Evolutionary conservation across 306 rosid genomes (phyloP).

Genomic region (Pachyrhizus erosus): DNA sequence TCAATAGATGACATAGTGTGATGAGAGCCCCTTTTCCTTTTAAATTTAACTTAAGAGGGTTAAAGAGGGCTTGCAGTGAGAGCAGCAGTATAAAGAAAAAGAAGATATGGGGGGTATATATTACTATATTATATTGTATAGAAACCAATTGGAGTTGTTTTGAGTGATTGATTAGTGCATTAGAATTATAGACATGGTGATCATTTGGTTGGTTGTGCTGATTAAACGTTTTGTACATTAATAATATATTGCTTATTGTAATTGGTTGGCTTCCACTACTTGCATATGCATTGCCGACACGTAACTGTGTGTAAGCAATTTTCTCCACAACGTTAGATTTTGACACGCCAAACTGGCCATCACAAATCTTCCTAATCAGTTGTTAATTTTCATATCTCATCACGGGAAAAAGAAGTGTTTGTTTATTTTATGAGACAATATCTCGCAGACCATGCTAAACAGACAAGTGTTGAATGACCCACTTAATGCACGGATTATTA

Average conservation of each 20-base stretch:
- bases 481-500: neutral
- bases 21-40: conserved; percentile 51
- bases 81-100: conserved; percentile 32
- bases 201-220: conserved; percentile 37
- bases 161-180: conserved; percentile 49
- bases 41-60: conserved; percentile 38
- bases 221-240: conserved; percentile 46
- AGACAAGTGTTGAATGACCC: neutral
- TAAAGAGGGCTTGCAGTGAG: conserved; percentile 35
- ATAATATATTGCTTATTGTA: conserved; percentile 27
- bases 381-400: conserved; percentile 27
- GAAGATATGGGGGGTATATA: conserved; percentile 13
- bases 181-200: conserved; percentile 30
- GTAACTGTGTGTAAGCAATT: neutral
- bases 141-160: conserved; percentile 39
- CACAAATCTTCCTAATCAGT: conserved; percentile 24
- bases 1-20: conserved; percentile 37
- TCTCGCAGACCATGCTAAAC: conserved; percentile 27
- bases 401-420: conserved; percentile 31
- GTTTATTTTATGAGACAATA: conserved; percentile 17
- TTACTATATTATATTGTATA: neutral
- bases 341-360: conserved; percentile 33
- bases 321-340: conserved; percentile 15
- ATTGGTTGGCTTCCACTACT: conserved; percentile 38
- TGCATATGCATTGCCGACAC: conserved; percentile 39